Percentiles rank a stretch among this genome's conserved stretches.
These are phyloP conservation scores for Fusarium nodosum DNA, from an alignment of 2,329 filamentous ascomycete species.

Conservation along the genomic window DNA sequence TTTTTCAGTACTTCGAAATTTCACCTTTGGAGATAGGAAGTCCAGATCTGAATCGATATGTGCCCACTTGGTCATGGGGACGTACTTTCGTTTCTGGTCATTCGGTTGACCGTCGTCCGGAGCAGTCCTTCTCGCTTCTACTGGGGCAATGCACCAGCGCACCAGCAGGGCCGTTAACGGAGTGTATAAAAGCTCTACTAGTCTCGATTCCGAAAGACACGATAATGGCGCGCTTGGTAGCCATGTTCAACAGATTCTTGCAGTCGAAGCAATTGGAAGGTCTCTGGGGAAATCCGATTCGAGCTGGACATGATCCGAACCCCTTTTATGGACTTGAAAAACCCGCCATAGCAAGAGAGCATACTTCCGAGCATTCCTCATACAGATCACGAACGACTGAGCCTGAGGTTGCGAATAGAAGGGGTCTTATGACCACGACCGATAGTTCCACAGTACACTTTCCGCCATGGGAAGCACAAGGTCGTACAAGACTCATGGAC, in stretches of 20 bases:
- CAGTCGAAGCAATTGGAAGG: slow-evolving; percentile 37
- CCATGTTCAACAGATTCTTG: slow-evolving; percentile 18
- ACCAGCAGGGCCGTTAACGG: slow-evolving; percentile 34
- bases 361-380: background rate
- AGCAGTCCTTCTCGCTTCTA: slow-evolving; percentile 40
- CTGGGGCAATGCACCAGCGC: slow-evolving; percentile 45
- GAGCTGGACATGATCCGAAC: slow-evolving; percentile 45
- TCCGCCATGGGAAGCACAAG: slow-evolving; percentile 41
- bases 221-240: slow-evolving; percentile 24
- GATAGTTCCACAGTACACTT: accelerated
- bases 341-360: background rate
- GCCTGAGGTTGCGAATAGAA: accelerated
- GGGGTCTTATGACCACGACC: accelerated
- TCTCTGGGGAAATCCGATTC: slow-evolving; percentile 45
- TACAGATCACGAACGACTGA: background rate
- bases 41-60: slow-evolving; percentile 36
- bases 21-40: slow-evolving; percentile 43
- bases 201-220: slow-evolving; percentile 41
- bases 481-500: slow-evolving; percentile 40
- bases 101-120: slow-evolving; percentile 37
- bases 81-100: slow-evolving; percentile 42
- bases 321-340: slow-evolving; percentile 43
- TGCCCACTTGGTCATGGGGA: slow-evolving; percentile 46
- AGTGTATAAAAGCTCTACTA: slow-evolving; percentile 39
- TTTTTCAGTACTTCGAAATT: slow-evolving; percentile 47